Evolutionary conservation across 177 flowering plant species (phyloP).

Genomic region (Vitis hybrid): DNA sequence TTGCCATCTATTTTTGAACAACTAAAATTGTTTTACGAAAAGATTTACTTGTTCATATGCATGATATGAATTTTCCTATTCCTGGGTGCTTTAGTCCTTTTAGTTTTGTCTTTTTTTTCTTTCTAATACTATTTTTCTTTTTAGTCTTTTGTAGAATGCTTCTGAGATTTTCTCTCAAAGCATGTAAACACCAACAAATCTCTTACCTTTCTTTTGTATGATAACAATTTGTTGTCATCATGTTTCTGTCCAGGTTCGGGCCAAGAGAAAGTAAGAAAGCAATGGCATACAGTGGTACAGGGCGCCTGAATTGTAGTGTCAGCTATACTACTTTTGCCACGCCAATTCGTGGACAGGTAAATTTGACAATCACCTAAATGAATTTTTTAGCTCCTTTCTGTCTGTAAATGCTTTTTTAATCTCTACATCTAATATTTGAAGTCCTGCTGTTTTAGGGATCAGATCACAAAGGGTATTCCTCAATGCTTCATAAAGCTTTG

Average conservation of each 20-base stretch:
- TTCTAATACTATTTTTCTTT: background rate
- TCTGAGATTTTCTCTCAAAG: background rate
- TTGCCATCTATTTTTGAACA: background rate
- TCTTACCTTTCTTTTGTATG: background rate
- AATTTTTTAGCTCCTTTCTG: background rate
- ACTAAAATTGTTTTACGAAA: background rate
- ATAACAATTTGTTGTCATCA: background rate
- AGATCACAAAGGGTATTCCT: constrained; percentile 77
- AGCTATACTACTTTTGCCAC: constrained; percentile 83
- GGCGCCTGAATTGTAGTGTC: constrained; percentile 88
- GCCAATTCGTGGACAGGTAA: constrained; percentile 76
- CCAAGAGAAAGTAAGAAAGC: constrained; percentile 99
- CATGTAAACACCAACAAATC: no score
- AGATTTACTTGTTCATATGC: background rate
- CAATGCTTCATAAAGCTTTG: constrained; percentile 93
- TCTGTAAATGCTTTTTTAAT: background rate
- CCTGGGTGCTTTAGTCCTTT: background rate
- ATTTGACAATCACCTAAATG: background rate
- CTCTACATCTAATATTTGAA: constrained; percentile 2
- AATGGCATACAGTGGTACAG: constrained; percentile 85
- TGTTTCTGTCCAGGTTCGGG: constrained; percentile 62
- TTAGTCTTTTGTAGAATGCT: background rate
- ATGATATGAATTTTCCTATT: background rate
- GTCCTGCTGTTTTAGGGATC: constrained; percentile 46
- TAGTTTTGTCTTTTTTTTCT: background rate